Evolutionary conservation across 2,329 filamentous ascomycete genomes (phyloP), one percentile per base, ranked within the genome.

Genomic region (Aspergillus unguis): DNA sequence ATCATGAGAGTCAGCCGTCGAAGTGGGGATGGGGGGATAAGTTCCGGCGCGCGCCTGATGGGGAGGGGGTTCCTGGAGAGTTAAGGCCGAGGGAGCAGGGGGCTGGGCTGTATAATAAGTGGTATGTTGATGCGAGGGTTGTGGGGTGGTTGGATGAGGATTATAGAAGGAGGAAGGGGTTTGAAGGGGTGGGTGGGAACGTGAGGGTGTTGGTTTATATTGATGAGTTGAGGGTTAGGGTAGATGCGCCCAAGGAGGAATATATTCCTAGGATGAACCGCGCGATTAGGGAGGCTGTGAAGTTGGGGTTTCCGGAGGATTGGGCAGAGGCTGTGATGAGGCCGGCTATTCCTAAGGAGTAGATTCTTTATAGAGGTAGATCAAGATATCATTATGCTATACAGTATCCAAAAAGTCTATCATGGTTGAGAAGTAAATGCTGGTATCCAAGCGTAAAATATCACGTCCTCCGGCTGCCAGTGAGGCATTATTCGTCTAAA

Each of bases 221-320:
- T 7, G 72, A 75, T 63, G 73, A 75, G 57, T 47, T 66, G 48
- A 63, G 69, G 31, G 67, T 73, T 9, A 38, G 45, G 11, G 51
- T 67, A 11, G 68, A 64, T 0, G 48, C 55, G 31, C 71, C 73
- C 2, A 71, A 65, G 35, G 54, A 59, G 6, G 71, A 75, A 59
- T 75, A 75, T 58, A 66, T 75, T 35, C 65, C 61, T 3, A 56
- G 73, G 47, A 75, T 75, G 72, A 74, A 75, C 54, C 63, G 73
- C 31, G 73, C 64, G n/a, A 72, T 75, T 58, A 52, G 61, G 6
- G 72, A 75, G 58, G 65, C 67, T 5, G 64, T 67, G 41, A 52
- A 48, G 25, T 59, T 75, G 45, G 73, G 73, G 17, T 57, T 73
- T 42, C 62, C 67, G 6, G 51, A 33, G 45, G 44, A 54, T 27